These are phyloP conservation scores for Crassisporium funariophilum DNA, from an alignment of 768 basidiomycete species.

Conservation along the genomic window DNA sequence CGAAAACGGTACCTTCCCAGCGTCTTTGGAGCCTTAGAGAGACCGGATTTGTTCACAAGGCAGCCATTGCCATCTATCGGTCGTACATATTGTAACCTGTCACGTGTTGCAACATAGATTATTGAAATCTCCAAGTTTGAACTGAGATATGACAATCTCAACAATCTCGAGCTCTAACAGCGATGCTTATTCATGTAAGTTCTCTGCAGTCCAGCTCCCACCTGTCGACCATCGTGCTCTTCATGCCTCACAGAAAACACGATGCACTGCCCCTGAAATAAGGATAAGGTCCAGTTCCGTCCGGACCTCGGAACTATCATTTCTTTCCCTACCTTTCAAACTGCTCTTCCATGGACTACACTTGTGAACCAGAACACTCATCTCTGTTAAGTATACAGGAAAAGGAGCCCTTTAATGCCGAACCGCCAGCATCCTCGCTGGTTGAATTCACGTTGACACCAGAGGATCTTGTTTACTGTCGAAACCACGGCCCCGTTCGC, in stretches of 20 bases:
- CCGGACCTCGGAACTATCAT: slow-evolving; percentile 3
- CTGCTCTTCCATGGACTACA: slow-evolving; percentile 54
- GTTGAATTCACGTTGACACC: slow-evolving; percentile 65
- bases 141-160: background rate
- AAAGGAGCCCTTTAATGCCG: slow-evolving; percentile 67
- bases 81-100: slow-evolving; percentile 11
- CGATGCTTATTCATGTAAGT: too few species aligned
- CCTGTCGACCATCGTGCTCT: too few species aligned
- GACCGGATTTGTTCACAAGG: too few species aligned
- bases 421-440: slow-evolving; percentile 57
- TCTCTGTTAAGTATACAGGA: slow-evolving; percentile 46
- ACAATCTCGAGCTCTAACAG: slow-evolving; percentile 1
- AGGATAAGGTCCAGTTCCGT: slow-evolving; percentile 15
- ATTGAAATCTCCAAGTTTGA: background rate
- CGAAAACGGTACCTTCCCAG: slow-evolving; percentile 90
- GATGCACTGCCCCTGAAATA: background rate
- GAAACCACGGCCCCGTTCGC: slow-evolving; percentile 68
- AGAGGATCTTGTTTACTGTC: slow-evolving; percentile 63
- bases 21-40: slow-evolving; percentile 74
- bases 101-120: slow-evolving; percentile 15
- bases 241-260: background rate
- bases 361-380: slow-evolving; percentile 52
- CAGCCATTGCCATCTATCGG: slow-evolving; percentile 4
- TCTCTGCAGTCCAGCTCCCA: too few species aligned
- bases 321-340: slow-evolving; percentile 19